These are phyloP conservation scores for Aspergillus baeticus DNA, from an alignment of 495 filamentous ascomycete genomes.

Conservation along the genomic window DNA sequence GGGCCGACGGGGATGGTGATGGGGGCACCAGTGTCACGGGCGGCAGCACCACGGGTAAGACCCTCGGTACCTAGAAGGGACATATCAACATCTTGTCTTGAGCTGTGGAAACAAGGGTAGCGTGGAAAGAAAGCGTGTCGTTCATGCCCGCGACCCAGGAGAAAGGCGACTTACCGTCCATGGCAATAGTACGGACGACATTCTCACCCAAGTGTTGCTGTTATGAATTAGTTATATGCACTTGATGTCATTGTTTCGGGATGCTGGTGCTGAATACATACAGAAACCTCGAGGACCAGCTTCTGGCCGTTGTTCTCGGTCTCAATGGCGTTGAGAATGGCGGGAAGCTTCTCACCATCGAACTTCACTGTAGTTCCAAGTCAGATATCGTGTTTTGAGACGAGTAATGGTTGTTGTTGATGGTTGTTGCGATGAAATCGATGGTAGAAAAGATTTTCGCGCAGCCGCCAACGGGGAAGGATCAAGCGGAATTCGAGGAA, in stretches of 20 bases:
- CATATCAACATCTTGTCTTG: conserved; percentile 15
- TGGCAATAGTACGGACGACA: conserved; percentile 99
- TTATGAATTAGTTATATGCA: conserved; percentile 27
- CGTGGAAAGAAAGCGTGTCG: conserved; percentile 14
- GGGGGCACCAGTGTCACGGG: conserved; percentile 85
- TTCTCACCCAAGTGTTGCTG: conserved; percentile 99
- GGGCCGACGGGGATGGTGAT: conserved; percentile 97
- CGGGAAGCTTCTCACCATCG: conserved; percentile 87
- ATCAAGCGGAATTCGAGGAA: conserved; percentile 27
- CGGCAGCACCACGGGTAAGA: conserved; percentile 86
- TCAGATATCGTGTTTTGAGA: conserved; percentile 39
- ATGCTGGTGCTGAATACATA: conserved; percentile 51
- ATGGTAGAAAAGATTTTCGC: conserved; percentile 48
- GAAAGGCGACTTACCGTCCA: conserved; percentile 80
- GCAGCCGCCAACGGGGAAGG: conserved; percentile 29
- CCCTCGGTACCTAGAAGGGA: conserved; percentile 85
- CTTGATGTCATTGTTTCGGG: conserved; percentile 24
- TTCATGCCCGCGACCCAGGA: not conserved
- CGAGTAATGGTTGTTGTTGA: conserved; percentile 36
- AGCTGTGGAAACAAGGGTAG: not conserved
- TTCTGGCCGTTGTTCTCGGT: conserved; percentile 90
- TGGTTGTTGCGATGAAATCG: conserved; percentile 35
- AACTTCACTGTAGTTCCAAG: conserved; percentile 72
- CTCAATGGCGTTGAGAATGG: conserved; percentile 96
- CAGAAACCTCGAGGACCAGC: conserved; percentile 93